These are phyloP conservation scores for Cubamyces sp. DNA, from an alignment of 768 basidiomycete genomes.

Conservation along the genomic window DNA sequence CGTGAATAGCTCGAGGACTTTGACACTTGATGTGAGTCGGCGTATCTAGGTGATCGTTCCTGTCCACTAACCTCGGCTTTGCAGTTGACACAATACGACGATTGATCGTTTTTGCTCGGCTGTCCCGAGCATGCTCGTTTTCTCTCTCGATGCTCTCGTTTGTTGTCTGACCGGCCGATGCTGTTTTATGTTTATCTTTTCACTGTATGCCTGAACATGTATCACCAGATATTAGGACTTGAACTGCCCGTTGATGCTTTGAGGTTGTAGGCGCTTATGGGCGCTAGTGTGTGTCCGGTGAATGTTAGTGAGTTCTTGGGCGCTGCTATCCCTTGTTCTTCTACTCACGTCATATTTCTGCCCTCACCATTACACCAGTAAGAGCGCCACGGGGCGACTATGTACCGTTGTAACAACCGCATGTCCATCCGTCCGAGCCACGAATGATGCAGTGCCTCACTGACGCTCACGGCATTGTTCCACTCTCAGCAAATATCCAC, in stretches of 20 bases:
- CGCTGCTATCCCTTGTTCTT: too few species aligned
- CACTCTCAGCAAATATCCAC: background rate
- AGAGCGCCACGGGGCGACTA: too few species aligned
- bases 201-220: background rate
- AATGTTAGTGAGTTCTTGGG: background rate
- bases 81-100: conserved; percentile 64
- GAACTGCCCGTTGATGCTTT: background rate
- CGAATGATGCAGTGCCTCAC: background rate
- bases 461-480: conserved; percentile 6
- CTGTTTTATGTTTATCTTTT: background rate
- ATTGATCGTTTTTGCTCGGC: conserved; percentile 34
- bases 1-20: conserved; percentile 86
- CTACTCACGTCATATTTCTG: too few species aligned
- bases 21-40: conserved; percentile 83
- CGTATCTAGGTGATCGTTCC: background rate
- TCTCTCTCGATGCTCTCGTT: background rate
- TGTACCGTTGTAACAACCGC: too few species aligned
- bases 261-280: background rate
- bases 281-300: background rate
- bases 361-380: too few species aligned
- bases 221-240: background rate
- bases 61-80: background rate
- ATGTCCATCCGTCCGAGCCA: background rate
- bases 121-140: background rate
- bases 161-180: background rate